phyloP scores from a whole-genome alignment of 1,284 basidiomycete species.

The Leccinum cinnamomeum region DNA sequence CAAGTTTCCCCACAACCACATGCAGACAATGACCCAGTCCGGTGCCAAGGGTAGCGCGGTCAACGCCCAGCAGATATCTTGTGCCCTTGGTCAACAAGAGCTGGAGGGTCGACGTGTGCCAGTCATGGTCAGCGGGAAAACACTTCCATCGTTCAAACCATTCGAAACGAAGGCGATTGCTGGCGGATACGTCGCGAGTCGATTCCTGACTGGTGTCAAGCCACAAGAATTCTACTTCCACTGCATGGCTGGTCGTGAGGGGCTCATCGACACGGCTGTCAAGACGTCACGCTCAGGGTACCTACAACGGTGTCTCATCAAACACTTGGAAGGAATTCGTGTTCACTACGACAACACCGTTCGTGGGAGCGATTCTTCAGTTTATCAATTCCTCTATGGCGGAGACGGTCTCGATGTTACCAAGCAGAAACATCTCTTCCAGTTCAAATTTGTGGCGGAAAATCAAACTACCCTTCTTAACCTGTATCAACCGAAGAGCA shows the following conservation, averaged over 20 bases:
- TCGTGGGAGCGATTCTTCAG: constrained; percentile 88
- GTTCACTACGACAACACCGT: constrained; percentile 99
- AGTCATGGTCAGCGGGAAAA: constrained; percentile 99
- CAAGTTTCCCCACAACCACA: constrained; percentile 97
- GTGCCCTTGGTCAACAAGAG: constrained; percentile 95
- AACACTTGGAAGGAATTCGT: constrained; percentile 94
- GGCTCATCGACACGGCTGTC: constrained; percentile 98
- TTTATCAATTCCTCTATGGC: constrained; percentile 97
- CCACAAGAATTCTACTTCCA: constrained; percentile 99
- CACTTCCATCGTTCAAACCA: constrained; percentile 93
- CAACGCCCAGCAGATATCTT: constrained; percentile 98
- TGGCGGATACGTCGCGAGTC: constrained; percentile 99
- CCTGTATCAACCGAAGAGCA: constrained; percentile 66
- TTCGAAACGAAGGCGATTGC: constrained; percentile 98
- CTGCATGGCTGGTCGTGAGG: constrained; percentile 99
- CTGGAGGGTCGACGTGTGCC: constrained; percentile 98
- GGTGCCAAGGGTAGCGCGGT: constrained; percentile 98
- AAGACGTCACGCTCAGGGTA: constrained; percentile 99
- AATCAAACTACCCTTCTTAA: constrained; percentile 85
- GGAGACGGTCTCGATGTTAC: constrained; percentile 97
- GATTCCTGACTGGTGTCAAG: constrained; percentile 97
- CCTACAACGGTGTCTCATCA: constrained; percentile 97
- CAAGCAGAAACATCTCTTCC: constrained; percentile 87
- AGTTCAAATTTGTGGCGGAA: constrained; percentile 92
- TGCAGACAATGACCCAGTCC: constrained; percentile 99